These are phyloP conservation scores for Saturnispora silvae DNA, from an alignment of 805 yeast genomes.

Conservation along the genomic window DNA sequence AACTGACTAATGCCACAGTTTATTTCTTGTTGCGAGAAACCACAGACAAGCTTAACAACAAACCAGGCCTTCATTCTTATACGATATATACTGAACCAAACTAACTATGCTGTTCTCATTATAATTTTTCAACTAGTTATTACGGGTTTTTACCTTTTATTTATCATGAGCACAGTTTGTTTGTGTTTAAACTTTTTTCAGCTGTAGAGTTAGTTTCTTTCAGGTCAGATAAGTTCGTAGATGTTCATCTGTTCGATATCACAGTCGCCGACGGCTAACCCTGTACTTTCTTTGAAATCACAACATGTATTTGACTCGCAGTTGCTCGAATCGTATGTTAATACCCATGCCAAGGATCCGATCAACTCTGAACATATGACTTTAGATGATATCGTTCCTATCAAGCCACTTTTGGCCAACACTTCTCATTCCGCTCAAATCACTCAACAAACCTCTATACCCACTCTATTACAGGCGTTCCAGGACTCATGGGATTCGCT, in stretches of 20 bases:
- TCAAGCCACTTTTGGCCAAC: slow-evolving; percentile 13
- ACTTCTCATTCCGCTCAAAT: slow-evolving; percentile 11
- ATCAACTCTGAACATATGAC: slow-evolving; percentile 51
- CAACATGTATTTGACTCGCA: slow-evolving; percentile 59
- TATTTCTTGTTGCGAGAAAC: too few relatives aligned
- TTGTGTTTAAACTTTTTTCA: too few relatives aligned
- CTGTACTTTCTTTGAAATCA: slow-evolving; percentile 69
- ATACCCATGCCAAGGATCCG: slow-evolving; percentile 67
- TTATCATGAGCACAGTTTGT: too few relatives aligned
- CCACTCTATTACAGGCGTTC: slow-evolving; percentile 60
- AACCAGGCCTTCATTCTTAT: too few relatives aligned
- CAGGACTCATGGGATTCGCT: slow-evolving; percentile 89
- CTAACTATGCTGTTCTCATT: too few relatives aligned
- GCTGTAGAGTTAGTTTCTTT: too few relatives aligned
- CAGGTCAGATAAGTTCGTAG: too few relatives aligned
- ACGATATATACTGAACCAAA: too few relatives aligned
- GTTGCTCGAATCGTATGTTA: slow-evolving; percentile 50
- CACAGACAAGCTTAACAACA: too few relatives aligned
- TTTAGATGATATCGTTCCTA: slow-evolving; percentile 45
- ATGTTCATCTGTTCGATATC: slow-evolving; percentile 33
- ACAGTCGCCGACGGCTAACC: slow-evolving; percentile 57
- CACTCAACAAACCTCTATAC: slow-evolving; percentile 50
- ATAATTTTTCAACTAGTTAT: too few relatives aligned
- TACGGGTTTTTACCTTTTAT: too few relatives aligned
- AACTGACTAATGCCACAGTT: too few relatives aligned